phyloP scores from a whole-genome alignment of 352 stramenopile species.

The Pythium insidiosum region DNA sequence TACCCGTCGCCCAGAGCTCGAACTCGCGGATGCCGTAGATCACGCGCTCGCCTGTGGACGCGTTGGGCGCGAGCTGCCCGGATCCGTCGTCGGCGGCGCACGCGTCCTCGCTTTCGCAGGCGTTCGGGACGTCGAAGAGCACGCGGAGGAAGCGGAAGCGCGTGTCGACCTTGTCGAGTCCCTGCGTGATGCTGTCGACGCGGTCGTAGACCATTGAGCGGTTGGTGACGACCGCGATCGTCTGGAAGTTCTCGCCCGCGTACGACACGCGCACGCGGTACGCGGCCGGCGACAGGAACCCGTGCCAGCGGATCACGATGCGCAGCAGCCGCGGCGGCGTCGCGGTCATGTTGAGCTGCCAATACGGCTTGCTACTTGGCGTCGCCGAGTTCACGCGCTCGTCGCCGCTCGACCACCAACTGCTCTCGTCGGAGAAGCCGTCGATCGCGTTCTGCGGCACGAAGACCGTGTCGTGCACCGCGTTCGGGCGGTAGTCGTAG shows the following conservation, averaged over 20 bases:
- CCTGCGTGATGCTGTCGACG: slow-evolving; percentile 47
- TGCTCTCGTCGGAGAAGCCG: slow-evolving; percentile 57
- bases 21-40: slow-evolving; percentile 78
- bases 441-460: slow-evolving; percentile 62
- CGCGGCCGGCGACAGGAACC: slow-evolving; percentile 44
- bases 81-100: slow-evolving; percentile 42
- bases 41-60: slow-evolving; percentile 41
- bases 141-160: slow-evolving; percentile 54
- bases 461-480: slow-evolving; percentile 47
- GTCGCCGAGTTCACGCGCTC: slow-evolving; percentile 10
- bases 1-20: slow-evolving; percentile 55
- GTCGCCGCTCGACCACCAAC: slow-evolving; percentile 70
- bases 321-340: slow-evolving; percentile 32
- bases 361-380: slow-evolving; percentile 56
- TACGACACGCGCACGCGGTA: slow-evolving; percentile 61
- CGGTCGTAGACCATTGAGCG: slow-evolving; percentile 45
- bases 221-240: slow-evolving; percentile 35
- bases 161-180: slow-evolving; percentile 28
- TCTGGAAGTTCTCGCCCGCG: slow-evolving; percentile 51
- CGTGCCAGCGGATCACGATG: slow-evolving; percentile 71
- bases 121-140: slow-evolving; percentile 34
- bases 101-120: slow-evolving; percentile 28
- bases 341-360: slow-evolving; percentile 66
- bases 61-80: slow-evolving; percentile 4
- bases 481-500: slow-evolving; percentile 63